Evolutionary conservation across 2,329 filamentous ascomycete genomes (phyloP).

Genomic region (Neofusicoccum parvum): DNA sequence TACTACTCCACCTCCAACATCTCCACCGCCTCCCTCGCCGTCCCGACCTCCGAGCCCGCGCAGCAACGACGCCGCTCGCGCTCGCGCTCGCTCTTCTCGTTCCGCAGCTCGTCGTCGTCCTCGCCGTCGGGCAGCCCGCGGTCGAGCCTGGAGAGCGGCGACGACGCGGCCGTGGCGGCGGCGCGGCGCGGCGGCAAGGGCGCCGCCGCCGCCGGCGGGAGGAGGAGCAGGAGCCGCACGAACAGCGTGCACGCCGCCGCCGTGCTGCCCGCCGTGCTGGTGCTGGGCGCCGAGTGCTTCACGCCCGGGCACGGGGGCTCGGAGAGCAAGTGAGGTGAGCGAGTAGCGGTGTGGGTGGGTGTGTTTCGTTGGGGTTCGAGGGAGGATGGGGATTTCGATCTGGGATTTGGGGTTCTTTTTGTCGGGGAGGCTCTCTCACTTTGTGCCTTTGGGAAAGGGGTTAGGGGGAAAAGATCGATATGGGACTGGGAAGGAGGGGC

Average conservation of each 20-base stretch:
- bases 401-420: too few relatives aligned
- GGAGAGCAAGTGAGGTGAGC: not conserved
- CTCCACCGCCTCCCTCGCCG: not conserved
- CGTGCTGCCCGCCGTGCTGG: constrained; percentile 37
- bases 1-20: not conserved
- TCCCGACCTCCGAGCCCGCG: not conserved
- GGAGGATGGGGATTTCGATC: too few relatives aligned
- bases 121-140: not conserved
- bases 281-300: constrained; percentile 39
- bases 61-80: not conserved
- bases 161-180: not conserved
- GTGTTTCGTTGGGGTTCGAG: not conserved
- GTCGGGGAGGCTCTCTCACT: too few relatives aligned
- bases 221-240: constrained; percentile 9
- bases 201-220: too few relatives aligned
- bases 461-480: too few relatives aligned
- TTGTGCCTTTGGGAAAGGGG: too few relatives aligned
- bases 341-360: too few relatives aligned
- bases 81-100: constrained; percentile 4
- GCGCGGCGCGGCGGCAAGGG: not conserved
- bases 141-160: not conserved
- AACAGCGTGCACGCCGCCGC: constrained; percentile 38
- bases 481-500: too few relatives aligned
- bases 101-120: not conserved
- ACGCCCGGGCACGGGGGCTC: constrained; percentile 27